Evolutionary conservation across 2,329 filamentous ascomycete genomes (phyloP), one percentile per base, ranked within the genome.

Genomic region (Phaeosphaeriaceae sp.): DNA sequence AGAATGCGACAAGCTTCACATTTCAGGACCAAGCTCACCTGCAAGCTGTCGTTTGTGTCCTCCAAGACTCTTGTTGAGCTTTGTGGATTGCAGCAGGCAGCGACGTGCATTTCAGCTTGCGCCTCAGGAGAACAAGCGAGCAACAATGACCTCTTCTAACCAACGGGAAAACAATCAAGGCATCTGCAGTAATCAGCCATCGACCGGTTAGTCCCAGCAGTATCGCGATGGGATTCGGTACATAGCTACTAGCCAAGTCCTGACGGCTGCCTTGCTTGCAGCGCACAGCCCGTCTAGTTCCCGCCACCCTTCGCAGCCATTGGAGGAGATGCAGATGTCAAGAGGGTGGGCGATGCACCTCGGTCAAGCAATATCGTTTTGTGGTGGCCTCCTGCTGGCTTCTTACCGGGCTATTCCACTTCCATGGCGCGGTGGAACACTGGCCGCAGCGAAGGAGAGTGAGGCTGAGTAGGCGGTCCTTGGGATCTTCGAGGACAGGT

Each of bases 281-380:
- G 61, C 61, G 61, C 62, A 62, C 61, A 68, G 66, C 65, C 66
- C 53, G 46, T 61, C 61, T 65, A 60, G 60, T 33, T 44, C 25
- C 60, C 61, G 64, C 68, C 67, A 68, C 62, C 24, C 36, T 33
- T 51, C 27, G 36, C 44, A 54, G 17, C 61, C 49, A 69, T 70
- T 71, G 67, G 68, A 60, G 53, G 50, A 53, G 40, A 40, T 40
- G 19, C 49, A 36, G 41, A 47, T 41, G 36, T 62, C 41, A 55
- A 33, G 53, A 46, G 31, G 45, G 44, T 48, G 51, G 49, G 49
- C 22, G 47, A 56, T 60, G 66, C 63, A 68, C 56, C 56, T 61
- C 51, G 52, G 58, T 62, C 60, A 60, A 61, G 61, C 58, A 60
- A 56, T 52, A 49, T 53, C 60, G 53, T 59, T 53, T 61, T 53